phyloP scores from a whole-genome alignment of 306 rosid species.

The Cajanus cajan region DNA sequence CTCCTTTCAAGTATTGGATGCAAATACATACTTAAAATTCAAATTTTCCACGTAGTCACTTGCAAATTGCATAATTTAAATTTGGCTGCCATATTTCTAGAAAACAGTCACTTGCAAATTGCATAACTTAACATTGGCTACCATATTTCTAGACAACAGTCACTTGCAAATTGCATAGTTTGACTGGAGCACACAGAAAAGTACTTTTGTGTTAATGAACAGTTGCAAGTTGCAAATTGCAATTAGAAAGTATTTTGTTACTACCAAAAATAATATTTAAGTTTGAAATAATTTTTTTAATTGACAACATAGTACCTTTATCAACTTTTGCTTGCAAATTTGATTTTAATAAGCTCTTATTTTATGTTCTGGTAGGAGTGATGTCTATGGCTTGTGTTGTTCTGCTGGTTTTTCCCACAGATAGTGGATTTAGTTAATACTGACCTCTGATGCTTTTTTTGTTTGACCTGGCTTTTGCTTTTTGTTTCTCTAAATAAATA shows the following conservation, averaged over 20 bases:
- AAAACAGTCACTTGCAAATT: background rate
- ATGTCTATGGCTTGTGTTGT: background rate
- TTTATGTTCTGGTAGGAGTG: background rate
- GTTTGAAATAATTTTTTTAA: background rate
- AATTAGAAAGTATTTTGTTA: background rate
- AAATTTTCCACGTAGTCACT: background rate
- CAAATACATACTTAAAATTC: background rate
- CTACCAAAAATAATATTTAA: background rate
- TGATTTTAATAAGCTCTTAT: background rate
- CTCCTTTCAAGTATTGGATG: too few species aligned
- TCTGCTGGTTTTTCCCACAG: background rate
- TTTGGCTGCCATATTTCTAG: background rate
- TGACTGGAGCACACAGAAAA: background rate
- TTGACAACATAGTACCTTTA: background rate
- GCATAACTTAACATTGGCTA: background rate
- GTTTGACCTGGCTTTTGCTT: background rate
- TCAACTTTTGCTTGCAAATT: background rate
- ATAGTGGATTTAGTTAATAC: background rate
- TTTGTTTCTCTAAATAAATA: background rate
- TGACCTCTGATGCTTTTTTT: background rate
- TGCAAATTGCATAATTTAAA: background rate
- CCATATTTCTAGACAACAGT: background rate
- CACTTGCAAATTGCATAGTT: slow-evolving; percentile 15
- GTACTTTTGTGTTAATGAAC: background rate
- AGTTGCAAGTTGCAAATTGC: background rate